Evolutionary conservation across 371 early-diverging fungal genomes (phyloP).

Genomic region (Coelomomyces lativittatus): DNA sequence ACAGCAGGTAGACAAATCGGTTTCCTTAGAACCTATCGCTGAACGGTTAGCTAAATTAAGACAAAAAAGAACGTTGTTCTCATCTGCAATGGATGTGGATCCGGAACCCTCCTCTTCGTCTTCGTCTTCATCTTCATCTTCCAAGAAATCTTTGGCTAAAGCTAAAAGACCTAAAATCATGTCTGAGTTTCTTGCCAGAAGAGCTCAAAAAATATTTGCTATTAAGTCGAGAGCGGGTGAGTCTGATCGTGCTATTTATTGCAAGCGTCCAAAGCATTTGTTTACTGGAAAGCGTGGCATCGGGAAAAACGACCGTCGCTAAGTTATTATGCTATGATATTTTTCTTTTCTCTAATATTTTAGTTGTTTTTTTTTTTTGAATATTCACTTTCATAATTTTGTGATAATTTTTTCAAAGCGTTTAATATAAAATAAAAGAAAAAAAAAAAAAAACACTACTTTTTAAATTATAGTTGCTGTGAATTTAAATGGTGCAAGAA

Average conservation of each 20-base stretch:
- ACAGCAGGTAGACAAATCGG: neutral
- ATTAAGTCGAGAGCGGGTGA: conserved; percentile 75
- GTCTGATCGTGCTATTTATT: conserved; percentile 66
- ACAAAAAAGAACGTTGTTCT: neutral
- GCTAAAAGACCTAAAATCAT: conserved; percentile 19
- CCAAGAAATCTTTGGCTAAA: neutral
- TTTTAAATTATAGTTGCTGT: too few species aligned
- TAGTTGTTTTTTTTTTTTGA: too few species aligned
- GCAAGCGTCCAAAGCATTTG: conserved; percentile 92
- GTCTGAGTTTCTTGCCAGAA: conserved; percentile 53
- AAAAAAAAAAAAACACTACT: too few species aligned
- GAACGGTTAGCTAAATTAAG: neutral
- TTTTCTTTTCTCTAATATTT: neutral
- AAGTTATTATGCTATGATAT: conserved; percentile 2
- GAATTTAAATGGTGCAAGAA: too few species aligned
- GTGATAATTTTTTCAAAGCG: too few species aligned
- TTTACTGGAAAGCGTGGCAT: conserved; percentile 76
- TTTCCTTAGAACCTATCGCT: neutral
- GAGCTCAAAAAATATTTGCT: conserved; percentile 50
- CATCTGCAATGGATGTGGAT: neutral
- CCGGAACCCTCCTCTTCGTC: neutral
- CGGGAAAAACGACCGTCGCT: conserved; percentile 69
- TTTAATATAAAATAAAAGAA: too few species aligned
- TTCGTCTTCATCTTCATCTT: neutral
- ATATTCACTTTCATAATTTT: too few species aligned